Evolutionary conservation across 2,329 filamentous ascomycete genomes (phyloP), one percentile per base, ranked within the genome.

Genomic region (Plectosphaerella sp.): DNA sequence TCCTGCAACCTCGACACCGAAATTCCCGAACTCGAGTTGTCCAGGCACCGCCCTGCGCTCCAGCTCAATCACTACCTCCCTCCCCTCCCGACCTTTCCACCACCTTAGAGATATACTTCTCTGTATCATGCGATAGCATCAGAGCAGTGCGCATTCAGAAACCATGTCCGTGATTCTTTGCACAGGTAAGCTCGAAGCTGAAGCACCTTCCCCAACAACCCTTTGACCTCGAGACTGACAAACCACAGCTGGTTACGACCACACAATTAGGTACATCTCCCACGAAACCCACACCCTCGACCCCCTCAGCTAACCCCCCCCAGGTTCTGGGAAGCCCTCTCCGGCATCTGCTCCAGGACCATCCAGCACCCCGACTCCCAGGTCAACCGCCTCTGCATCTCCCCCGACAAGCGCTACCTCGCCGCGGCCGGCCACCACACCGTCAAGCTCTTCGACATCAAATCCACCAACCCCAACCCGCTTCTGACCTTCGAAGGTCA

Each of bases 311-410:
- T 63, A 52, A 61, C 53, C 22, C 35, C 22, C 35, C 47, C 20
- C 66, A 95, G 91, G 58, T 99, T 99, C 76, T 99, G 94, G 94
- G 94, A 99, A 72, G 94, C 94, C 1, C 82, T 99, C 52, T 97
- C 92, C 11, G 94, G 94, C 50, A 97, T 99, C 63, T 99, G 94
- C 75, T 97, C 91, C 42, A 89, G 94, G 59, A 99, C 94, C 20
- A 97, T 99, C 61, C 94, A 97, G 62, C 93, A 99, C 66, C 91
- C 94, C 3, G 94, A 99, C 71, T 97, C 93, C 10, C 94, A 99
- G 72, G 94, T 99, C 61, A 99, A 99, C 72, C 89, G 94, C 43
- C 86, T 99, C 47, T 97, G 93, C 71, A 99, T 99, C 65, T 97
- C 94, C 12, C 94, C 94, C 57, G 94, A 99, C 75, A 99, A 99